Percentiles rank a stretch among this genome's conserved stretches.
Conservation (phyloP, 2,329 filamentous ascomycete genomes). For the Balansia obtecta region DNA sequence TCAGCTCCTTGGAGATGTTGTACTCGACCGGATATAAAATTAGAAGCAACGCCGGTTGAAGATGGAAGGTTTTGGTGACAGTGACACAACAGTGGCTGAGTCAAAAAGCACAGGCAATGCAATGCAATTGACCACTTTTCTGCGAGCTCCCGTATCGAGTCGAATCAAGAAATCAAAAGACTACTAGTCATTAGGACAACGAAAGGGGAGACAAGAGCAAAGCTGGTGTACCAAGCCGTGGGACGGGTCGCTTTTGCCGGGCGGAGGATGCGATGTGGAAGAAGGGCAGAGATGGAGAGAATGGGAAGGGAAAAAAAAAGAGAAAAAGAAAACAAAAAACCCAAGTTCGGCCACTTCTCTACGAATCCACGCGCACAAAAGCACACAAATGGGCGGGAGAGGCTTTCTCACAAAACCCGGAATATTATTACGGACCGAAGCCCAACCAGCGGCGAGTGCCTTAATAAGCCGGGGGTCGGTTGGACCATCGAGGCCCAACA, state of each 20-base stretch:
- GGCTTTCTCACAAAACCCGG: too few relatives aligned
- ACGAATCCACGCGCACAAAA: too few relatives aligned
- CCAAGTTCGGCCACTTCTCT: neutral
- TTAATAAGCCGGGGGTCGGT: conserved; percentile 1
- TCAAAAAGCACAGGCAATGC: neutral
- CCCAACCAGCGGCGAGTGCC: neutral
- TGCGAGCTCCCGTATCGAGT: neutral
- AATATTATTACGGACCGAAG: too few relatives aligned
- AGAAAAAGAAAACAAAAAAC: neutral
- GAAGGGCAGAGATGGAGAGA: neutral
- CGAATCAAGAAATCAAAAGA: neutral
- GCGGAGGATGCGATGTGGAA: neutral
- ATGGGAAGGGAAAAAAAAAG: too few relatives aligned
- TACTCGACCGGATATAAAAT: neutral
- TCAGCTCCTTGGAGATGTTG: conserved; percentile 14
- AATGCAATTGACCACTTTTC: conserved; percentile 1
- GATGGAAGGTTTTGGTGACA: conserved; percentile 1
- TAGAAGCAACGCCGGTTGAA: neutral
- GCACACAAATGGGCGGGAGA: too few relatives aligned
- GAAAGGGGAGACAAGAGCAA: neutral
- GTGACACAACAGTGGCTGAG: conserved; percentile 1
- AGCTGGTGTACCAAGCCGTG: neutral
- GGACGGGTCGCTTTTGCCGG: neutral
- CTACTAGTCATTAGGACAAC: neutral
- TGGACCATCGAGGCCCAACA: conserved; percentile 2